These are phyloP conservation scores for Ceratobasidium sp. DNA, from an alignment of 1,284 basidiomycete species.

Conservation along the genomic window DNA sequence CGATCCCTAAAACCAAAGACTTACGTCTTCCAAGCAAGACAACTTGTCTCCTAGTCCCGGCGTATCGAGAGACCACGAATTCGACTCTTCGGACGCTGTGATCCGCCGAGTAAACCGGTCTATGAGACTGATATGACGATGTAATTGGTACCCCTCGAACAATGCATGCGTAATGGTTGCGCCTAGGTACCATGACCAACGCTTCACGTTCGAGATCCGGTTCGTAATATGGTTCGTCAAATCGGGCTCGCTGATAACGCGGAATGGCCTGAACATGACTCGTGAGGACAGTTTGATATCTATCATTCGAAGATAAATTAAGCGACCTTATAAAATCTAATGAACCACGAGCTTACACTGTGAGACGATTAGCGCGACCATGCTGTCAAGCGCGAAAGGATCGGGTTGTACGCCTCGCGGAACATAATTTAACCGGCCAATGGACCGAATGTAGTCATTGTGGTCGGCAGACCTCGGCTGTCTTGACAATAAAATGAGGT, in stretches of 20 bases:
- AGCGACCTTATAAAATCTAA: background rate
- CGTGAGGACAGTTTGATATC: background rate
- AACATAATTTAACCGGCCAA: background rate
- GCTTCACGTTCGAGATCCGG: background rate
- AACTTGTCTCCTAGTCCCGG: background rate
- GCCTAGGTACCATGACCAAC: constrained; percentile 23
- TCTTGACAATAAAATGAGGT: background rate
- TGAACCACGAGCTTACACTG: constrained; percentile 19
- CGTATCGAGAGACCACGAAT: background rate
- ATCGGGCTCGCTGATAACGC: background rate
- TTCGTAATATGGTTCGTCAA: background rate
- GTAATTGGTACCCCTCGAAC: background rate
- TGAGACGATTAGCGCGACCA: constrained; percentile 5
- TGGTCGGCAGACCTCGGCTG: background rate
- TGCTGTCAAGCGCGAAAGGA: background rate
- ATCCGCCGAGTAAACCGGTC: constrained; percentile 18
- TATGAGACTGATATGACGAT: background rate
- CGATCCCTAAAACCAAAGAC: background rate
- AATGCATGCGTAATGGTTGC: constrained; percentile 5
- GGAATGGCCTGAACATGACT: constrained; percentile 8
- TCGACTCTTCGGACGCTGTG: background rate
- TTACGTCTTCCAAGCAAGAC: constrained; percentile 14
- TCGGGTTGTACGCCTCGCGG: background rate
- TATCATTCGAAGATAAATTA: no score
- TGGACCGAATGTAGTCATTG: background rate